These are phyloP conservation scores for Thyridium curvatum DNA, from an alignment of 2,329 filamentous ascomycete species.

Conservation along the genomic window DNA sequence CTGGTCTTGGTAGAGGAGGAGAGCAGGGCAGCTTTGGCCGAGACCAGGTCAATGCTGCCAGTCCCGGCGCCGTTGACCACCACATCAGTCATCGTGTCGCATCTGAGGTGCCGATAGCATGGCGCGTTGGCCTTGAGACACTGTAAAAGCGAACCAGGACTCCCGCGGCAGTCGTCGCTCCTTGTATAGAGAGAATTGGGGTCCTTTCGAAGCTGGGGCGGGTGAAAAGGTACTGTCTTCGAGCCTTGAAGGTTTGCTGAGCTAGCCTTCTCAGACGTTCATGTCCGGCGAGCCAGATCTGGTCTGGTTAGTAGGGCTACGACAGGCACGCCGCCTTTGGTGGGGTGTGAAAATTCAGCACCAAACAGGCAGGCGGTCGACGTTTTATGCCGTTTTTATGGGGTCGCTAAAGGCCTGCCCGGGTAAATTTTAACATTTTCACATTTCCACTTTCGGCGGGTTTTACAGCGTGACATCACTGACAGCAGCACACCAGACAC, in stretches of 20 bases:
- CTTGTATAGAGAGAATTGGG: too few species aligned
- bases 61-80: conserved; percentile 31
- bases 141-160: too few species aligned
- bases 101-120: conserved; percentile 9
- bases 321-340: conserved; percentile 1
- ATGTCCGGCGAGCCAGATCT: too few species aligned
- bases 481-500: too few species aligned
- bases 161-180: too few species aligned
- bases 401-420: neutral
- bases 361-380: conserved; percentile 14
- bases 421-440: neutral
- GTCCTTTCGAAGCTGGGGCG: too few species aligned
- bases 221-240: too few species aligned
- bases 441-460: neutral
- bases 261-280: too few species aligned
- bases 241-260: too few species aligned
- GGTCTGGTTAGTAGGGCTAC: too few species aligned
- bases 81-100: conserved; percentile 43
- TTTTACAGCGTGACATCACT: too few species aligned
- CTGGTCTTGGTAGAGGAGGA: conserved; percentile 57
- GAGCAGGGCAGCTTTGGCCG: conserved; percentile 43
- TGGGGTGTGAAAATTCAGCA: conserved; percentile 8
- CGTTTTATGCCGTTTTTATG: conserved; percentile 9
- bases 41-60: conserved; percentile 41
- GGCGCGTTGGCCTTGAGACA: conserved; percentile 1